Evolutionary conservation across 768 basidiomycete genomes (phyloP).

Genomic region (Auriculariales sp.): DNA sequence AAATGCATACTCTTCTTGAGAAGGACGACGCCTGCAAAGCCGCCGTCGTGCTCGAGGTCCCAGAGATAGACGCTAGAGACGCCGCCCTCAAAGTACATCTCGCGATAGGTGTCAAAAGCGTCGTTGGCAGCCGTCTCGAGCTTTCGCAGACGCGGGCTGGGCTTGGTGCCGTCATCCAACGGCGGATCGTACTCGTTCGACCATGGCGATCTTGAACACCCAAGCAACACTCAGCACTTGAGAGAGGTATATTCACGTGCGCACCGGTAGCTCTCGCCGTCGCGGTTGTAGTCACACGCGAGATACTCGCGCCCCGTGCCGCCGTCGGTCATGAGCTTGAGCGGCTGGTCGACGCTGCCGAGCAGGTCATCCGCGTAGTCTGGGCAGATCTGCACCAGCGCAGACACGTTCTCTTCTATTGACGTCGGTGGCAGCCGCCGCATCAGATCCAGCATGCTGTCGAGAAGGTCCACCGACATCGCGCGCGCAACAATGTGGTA

Average conservation of each 20-base stretch:
- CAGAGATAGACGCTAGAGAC: conserved; percentile 94
- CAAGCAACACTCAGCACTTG: not conserved
- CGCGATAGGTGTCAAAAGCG: conserved; percentile 93
- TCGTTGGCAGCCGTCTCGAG: conserved; percentile 90
- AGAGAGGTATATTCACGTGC: conserved; percentile 12
- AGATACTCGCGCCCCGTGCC: conserved; percentile 81
- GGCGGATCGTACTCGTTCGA: conserved; percentile 92
- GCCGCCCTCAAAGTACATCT: conserved; percentile 99
- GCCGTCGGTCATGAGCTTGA: conserved; percentile 67
- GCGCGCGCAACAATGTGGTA: too few species aligned
- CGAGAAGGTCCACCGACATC: conserved; percentile 53
- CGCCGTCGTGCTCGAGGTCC: conserved; percentile 84
- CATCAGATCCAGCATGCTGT: conserved; percentile 92
- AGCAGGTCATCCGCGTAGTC: conserved; percentile 92
- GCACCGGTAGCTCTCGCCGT: conserved; percentile 82
- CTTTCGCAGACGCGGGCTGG: conserved; percentile 72
- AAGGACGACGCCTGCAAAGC: conserved; percentile 91
- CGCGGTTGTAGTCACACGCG: conserved; percentile 85
- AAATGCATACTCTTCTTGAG: conserved; percentile 71
- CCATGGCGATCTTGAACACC: conserved; percentile 74
- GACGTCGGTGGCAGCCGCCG: conserved; percentile 86
- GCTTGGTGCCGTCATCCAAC: conserved; percentile 76
- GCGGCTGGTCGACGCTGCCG: conserved; percentile 87
- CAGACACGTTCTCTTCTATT: conserved; percentile 74
- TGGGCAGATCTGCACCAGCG: conserved; percentile 71